phyloP scores from a whole-genome alignment of 192 early-diverging fungal species.

The Funneliformis mosseae region DNA sequence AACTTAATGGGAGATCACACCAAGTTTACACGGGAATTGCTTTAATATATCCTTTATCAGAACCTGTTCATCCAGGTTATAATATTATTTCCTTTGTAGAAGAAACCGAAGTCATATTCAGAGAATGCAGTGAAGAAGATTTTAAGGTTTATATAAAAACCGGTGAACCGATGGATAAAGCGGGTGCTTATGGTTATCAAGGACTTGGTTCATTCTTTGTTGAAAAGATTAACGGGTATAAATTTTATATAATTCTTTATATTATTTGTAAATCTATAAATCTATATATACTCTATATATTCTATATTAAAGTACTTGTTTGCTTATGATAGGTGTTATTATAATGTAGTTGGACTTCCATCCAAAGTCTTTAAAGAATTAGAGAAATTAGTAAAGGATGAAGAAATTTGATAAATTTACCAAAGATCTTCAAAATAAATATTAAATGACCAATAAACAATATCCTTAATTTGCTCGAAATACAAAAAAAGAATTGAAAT shows the following conservation, averaged over 20 bases:
- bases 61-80: slow-evolving; percentile 16
- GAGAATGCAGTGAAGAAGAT: slow-evolving; percentile 58
- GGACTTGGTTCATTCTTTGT: slow-evolving; percentile 9
- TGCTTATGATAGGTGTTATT: slow-evolving; percentile 12
- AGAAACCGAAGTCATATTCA: slow-evolving; percentile 69
- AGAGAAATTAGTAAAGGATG: slow-evolving; percentile 4
- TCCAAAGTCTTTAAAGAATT: slow-evolving; percentile 1
- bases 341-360: slow-evolving; percentile 32
- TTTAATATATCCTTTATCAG: slow-evolving; percentile 45
- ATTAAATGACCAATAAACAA: neutral
- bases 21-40: slow-evolving; percentile 75
- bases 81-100: slow-evolving; percentile 52
- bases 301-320: neutral
- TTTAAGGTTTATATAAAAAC: slow-evolving; percentile 64
- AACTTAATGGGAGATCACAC: slow-evolving; percentile 65
- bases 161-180: slow-evolving; percentile 69
- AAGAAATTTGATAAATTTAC: neutral
- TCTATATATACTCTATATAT: neutral
- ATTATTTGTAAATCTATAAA: neutral
- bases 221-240: slow-evolving; percentile 28
- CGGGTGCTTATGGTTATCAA: slow-evolving; percentile 52
- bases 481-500: neutral
- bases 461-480: neutral
- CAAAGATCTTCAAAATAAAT: neutral
- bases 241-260: neutral